Percentiles rank a stretch among this genome's conserved stretches.
Conservation (phyloP, 176 grass and related monocot species). For the Lolium multiflorum region DNA sequence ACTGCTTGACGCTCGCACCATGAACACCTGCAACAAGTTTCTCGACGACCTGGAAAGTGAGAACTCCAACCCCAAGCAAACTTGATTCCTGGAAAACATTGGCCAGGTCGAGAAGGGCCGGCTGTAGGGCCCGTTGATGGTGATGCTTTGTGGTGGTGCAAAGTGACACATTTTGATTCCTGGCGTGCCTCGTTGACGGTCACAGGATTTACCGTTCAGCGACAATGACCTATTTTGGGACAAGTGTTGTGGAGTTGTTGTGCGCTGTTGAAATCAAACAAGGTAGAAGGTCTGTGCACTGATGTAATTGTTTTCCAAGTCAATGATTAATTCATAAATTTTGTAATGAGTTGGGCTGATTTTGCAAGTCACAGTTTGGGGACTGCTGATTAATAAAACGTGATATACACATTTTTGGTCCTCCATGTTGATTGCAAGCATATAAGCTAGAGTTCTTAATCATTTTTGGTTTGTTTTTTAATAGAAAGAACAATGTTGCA, state of each 20-base stretch:
- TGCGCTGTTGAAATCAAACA: background rate
- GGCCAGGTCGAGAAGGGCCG: background rate
- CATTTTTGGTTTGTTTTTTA: too few species aligned
- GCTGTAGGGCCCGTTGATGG: background rate
- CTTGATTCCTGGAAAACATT: background rate
- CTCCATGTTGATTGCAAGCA: too few species aligned
- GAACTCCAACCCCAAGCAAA: constrained; percentile 35
- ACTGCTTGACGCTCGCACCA: constrained; percentile 67
- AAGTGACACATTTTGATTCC: background rate
- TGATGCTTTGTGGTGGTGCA: background rate
- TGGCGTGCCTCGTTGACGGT: background rate
- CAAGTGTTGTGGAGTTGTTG: background rate
- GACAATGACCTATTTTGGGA: background rate
- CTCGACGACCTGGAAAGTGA: constrained; percentile 52
- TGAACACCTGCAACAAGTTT: constrained; percentile 75
- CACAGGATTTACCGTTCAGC: background rate
- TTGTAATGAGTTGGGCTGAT: too few species aligned
- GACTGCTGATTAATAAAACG: too few species aligned
- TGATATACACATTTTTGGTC: too few species aligned
- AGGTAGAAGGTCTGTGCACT: too few species aligned
- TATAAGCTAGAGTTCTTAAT: too few species aligned
- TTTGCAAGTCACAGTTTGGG: too few species aligned
- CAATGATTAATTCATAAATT: too few species aligned
- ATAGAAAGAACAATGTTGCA: too few species aligned
- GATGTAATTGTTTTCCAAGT: too few species aligned